These are phyloP conservation scores for Grosmannia clavigera DNA, from an alignment of 2,329 filamentous ascomycete species.

Conservation along the genomic window DNA sequence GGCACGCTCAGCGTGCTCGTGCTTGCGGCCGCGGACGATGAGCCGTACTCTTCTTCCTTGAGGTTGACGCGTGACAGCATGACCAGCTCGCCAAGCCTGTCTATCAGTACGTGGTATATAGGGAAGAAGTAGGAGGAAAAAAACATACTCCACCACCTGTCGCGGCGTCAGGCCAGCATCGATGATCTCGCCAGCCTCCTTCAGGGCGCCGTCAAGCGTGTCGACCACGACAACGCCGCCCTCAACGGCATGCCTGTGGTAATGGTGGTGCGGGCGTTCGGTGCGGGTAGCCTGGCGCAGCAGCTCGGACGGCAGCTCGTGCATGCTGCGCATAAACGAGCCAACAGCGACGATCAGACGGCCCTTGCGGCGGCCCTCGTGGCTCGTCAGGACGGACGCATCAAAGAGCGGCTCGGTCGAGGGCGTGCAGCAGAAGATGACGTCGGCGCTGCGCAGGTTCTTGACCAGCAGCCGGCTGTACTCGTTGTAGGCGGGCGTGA, in stretches of 20 bases:
- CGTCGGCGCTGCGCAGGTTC: slow-evolving; percentile 59
- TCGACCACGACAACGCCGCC: slow-evolving; percentile 60
- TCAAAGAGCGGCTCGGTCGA: slow-evolving; percentile 66
- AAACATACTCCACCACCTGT: slow-evolving; percentile 63
- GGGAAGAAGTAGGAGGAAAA: background rate
- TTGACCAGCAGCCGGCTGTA: slow-evolving; percentile 54
- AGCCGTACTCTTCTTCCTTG: slow-evolving; percentile 24
- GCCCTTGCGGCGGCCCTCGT: slow-evolving; percentile 57
- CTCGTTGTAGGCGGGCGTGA: slow-evolving; percentile 61
- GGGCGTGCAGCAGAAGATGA: slow-evolving; percentile 83
- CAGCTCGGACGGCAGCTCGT: slow-evolving; percentile 69
- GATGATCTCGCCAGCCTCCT: slow-evolving; percentile 79
- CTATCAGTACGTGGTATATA: background rate
- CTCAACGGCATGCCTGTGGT: slow-evolving; percentile 53
- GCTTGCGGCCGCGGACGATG: slow-evolving; percentile 11
- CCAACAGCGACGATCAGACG: slow-evolving; percentile 62
- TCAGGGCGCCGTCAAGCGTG: slow-evolving; percentile 65
- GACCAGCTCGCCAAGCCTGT: slow-evolving; percentile 62
- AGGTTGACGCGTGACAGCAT: slow-evolving; percentile 39
- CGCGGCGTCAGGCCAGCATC: slow-evolving; percentile 59
- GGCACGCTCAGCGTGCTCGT: background rate
- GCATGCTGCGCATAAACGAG: slow-evolving; percentile 59
- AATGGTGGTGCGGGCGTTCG: slow-evolving; percentile 37
- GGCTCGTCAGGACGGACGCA: slow-evolving; percentile 54
- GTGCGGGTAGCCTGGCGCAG: slow-evolving; percentile 44